phyloP scores from a whole-genome alignment of 75 land plant species.

The Sequoia sempervirens region DNA sequence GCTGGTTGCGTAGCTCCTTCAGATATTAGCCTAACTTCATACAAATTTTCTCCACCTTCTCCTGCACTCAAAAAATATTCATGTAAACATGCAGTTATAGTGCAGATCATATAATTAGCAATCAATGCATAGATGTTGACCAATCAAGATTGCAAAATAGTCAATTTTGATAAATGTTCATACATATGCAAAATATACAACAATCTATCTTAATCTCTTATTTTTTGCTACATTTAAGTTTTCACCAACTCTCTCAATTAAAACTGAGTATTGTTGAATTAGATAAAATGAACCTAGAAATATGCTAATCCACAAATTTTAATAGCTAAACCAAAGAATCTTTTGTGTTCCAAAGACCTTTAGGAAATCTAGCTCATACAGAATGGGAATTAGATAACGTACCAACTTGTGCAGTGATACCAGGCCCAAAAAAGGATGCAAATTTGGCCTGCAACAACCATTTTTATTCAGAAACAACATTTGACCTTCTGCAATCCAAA shows the following conservation, averaged over 20 bases:
- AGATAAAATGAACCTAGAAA: neutral
- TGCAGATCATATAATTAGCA: neutral
- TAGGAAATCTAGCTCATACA: neutral
- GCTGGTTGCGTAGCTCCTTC: conserved; percentile 5
- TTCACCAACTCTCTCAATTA: neutral
- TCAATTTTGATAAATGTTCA: neutral
- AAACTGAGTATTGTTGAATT: neutral
- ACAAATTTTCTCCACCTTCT: conserved; percentile 24
- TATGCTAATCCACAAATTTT: neutral
- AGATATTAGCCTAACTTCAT: conserved; percentile 40
- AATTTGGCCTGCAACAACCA: conserved; percentile 70
- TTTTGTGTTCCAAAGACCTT: neutral
- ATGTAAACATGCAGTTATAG: neutral
- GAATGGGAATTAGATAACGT: conserved; percentile 15
- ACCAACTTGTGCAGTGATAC: conserved; percentile 90
- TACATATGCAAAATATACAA: neutral
- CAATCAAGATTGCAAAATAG: neutral
- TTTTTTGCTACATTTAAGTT: neutral
- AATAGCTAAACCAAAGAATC: neutral
- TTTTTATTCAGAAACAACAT: neutral
- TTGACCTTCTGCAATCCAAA: conserved; percentile 4
- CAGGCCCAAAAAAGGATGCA: conserved; percentile 94
- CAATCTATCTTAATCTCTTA: neutral
- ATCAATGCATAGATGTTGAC: neutral
- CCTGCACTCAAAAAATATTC: conserved; percentile 17